Conservation (phyloP, 225 moss, liverwort and hornwort genomes). For the Asterella californica region DNA sequence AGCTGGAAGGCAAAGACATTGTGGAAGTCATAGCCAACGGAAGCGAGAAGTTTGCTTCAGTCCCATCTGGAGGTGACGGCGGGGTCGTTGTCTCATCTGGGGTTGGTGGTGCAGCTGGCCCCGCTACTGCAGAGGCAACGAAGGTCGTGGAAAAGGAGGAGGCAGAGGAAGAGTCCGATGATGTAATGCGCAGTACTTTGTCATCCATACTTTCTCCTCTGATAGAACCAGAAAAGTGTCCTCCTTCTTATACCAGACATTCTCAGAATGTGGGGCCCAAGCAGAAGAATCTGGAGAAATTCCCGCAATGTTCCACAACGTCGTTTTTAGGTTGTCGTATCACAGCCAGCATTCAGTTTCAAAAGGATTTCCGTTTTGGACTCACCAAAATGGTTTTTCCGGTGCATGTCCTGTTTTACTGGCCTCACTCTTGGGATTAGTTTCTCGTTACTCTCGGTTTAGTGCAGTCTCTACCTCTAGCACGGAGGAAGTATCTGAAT, state of each 20-base stretch:
- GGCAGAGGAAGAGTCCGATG: slow-evolving; percentile 78
- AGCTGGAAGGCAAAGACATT: slow-evolving; percentile 70
- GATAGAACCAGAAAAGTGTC: too few relatives aligned
- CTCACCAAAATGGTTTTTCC: too few relatives aligned
- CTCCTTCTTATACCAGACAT: background rate
- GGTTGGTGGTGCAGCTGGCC: slow-evolving; percentile 37
- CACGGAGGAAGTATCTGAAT: background rate
- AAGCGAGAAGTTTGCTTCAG: slow-evolving; percentile 74
- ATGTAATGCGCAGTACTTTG: slow-evolving; percentile 35
- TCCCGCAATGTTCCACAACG: too few relatives aligned
- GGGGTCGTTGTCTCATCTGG: slow-evolving; percentile 43
- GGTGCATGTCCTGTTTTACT: too few relatives aligned
- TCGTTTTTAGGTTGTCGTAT: too few relatives aligned
- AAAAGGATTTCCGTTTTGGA: too few relatives aligned
- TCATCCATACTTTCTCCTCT: too few relatives aligned
- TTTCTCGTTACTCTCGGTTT: too few relatives aligned
- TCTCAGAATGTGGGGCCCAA: background rate
- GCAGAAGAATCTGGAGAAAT: background rate
- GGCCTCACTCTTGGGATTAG: too few relatives aligned
- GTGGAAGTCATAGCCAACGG: slow-evolving; percentile 74
- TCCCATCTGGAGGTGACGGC: slow-evolving; percentile 70
- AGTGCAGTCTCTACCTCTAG: background rate
- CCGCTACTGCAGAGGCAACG: slow-evolving; percentile 38
- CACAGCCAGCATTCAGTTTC: too few relatives aligned
- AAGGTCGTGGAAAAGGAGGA: slow-evolving; percentile 61